These are phyloP conservation scores for Ganoderma lingzhi DNA, from an alignment of 1,284 basidiomycete species.

Conservation along the genomic window DNA sequence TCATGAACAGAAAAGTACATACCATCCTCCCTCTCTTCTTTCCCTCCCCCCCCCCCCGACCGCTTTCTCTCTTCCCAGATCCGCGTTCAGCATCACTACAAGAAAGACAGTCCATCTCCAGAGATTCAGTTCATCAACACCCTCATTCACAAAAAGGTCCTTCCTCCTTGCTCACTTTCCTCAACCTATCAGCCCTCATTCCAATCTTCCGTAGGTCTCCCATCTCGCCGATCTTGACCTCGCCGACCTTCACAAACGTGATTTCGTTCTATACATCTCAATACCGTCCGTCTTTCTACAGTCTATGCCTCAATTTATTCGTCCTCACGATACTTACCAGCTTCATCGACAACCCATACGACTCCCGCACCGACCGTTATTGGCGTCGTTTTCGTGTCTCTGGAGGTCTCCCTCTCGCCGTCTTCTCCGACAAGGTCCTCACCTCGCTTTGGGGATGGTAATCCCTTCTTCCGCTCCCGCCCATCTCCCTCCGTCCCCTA, in stretches of 20 bases:
- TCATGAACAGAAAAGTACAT: background rate
- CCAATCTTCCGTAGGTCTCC: background rate
- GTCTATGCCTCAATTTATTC: background rate
- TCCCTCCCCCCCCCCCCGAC: background rate
- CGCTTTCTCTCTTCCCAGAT: background rate
- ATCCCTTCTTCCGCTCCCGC: background rate
- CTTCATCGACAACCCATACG: conserved; percentile 7
- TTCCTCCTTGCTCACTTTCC: background rate
- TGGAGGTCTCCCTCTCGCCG: conserved; percentile 25
- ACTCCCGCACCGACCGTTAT: conserved; percentile 1
- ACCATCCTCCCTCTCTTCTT: background rate
- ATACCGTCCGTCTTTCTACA: background rate
- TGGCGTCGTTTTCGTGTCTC: conserved; percentile 25
- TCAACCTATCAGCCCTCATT: background rate
- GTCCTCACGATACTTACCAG: background rate
- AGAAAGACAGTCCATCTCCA: background rate
- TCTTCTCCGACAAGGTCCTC: conserved; percentile 28
- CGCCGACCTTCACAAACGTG: background rate
- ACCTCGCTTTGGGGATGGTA: conserved; percentile 28
- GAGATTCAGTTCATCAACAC: background rate
- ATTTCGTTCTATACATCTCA: conserved; percentile 1
- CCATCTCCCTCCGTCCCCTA: background rate
- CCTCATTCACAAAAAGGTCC: background rate
- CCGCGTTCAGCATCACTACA: background rate
- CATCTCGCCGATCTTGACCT: background rate